Evolutionary conservation across 1,284 basidiomycete species (phyloP).

Genomic region (Cerioporus squamosus): DNA sequence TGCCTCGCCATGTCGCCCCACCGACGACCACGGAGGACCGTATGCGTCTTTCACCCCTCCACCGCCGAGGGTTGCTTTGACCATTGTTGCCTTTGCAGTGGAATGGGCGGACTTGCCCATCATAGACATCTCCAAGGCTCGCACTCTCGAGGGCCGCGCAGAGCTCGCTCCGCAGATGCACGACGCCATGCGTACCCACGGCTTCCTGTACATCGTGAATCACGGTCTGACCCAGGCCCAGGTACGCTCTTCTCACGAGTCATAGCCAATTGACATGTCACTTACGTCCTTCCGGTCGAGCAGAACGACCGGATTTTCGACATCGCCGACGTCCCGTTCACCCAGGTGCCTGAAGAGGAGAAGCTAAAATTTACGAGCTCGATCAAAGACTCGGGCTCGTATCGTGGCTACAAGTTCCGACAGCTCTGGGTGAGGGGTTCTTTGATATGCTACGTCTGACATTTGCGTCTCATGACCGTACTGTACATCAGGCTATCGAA

Average conservation of each 20-base stretch:
- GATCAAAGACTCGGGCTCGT: slow-evolving; percentile 55
- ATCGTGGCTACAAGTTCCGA: slow-evolving; percentile 63
- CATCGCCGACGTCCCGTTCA: slow-evolving; percentile 39
- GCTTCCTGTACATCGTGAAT: slow-evolving; percentile 68
- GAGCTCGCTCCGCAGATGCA: slow-evolving; percentile 46
- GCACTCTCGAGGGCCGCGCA: slow-evolving; percentile 49
- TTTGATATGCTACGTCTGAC: no score
- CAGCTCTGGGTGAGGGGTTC: slow-evolving; percentile 54
- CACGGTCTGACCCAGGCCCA: slow-evolving; percentile 56
- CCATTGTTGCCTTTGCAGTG: slow-evolving; percentile 41
- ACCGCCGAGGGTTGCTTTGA: background rate
- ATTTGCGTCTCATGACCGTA: background rate
- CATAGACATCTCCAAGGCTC: slow-evolving; percentile 64
- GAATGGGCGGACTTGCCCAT: slow-evolving; percentile 71
- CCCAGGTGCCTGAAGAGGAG: slow-evolving; percentile 56
- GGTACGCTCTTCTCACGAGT: slow-evolving; percentile 32
- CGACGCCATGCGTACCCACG: slow-evolving; percentile 62
- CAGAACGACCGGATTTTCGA: slow-evolving; percentile 30
- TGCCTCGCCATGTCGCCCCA: slow-evolving; percentile 28
- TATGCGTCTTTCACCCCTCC: slow-evolving; percentile 10
- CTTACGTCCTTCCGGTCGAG: background rate
- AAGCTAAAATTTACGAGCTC: slow-evolving; percentile 56
- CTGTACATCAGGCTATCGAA: slow-evolving; percentile 49
- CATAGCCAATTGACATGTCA: background rate
- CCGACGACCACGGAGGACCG: slow-evolving; percentile 29